Evolutionary conservation across 768 basidiomycete genomes (phyloP), one percentile per base, ranked within the genome.

Genomic region (Cystofilobasidium ferigula): DNA sequence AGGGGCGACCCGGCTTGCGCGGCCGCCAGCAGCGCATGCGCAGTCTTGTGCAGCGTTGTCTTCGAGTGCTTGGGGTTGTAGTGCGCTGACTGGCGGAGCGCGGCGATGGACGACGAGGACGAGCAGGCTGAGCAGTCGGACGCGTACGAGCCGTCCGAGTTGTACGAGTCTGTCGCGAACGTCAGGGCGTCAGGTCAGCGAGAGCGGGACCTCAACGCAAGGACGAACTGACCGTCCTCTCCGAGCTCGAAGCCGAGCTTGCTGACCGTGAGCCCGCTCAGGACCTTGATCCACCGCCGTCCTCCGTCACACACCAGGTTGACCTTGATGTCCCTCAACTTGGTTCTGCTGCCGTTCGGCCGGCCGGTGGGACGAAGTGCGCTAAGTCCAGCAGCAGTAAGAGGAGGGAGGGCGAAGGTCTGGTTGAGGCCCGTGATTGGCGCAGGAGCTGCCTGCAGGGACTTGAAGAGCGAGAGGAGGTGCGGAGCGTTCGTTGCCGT

Each of bases 231-330:
- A 69, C 92, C 90, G 36, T 88, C 81, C 76, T 92, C 89, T 40
- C 84, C 81, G 69, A 94, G 86, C 73, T 94, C 90, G 36, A 85
- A 81, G 6, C 86, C 76, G 34, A 94, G 78, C 1, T 87, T 84
- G 4, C 84, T 79, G 68, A 88, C 87, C 51, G 51, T 54, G 13
- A 54, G 13, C 30, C 28, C 26, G 51, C 51, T 54, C 12, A 64
- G 92, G 40, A 92, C 82, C 70, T 89, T 82, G 45, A 89, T 84
- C 91, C 91, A 94, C 3, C 78, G 77, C 28, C 81, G 77, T 1
- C 90, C 89, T 48, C 84, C 82, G 26, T 87, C 83, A 1, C 85
- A 85, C 18, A 91, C 84, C 18, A 92, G 79, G 71, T 93, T 90
- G 0, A 93, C 85, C 71, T 92, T 91, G 47, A 84, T 43, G 51